Conservation (phyloP, 306 rosid species). For the Aeschynomene evenia region DNA sequence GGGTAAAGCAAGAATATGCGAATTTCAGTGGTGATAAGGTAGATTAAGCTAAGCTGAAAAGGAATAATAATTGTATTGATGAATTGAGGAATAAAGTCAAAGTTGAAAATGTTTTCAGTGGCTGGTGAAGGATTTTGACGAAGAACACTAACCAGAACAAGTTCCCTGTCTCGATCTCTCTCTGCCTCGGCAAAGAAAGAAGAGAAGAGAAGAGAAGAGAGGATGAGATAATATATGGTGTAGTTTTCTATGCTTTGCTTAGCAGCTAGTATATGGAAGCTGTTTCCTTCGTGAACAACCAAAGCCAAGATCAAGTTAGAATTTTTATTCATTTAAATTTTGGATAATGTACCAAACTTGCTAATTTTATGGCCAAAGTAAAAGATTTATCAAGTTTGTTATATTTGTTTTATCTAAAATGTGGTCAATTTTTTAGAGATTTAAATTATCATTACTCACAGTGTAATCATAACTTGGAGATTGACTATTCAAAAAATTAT, state of each 20-base stretch:
- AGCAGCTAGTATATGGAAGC: neutral
- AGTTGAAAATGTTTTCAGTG: neutral
- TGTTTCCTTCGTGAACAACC: neutral
- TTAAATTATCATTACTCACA: too few species aligned
- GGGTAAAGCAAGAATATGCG: slow-evolving; percentile 17
- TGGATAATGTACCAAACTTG: neutral
- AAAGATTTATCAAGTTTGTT: too few species aligned
- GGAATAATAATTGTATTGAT: neutral
- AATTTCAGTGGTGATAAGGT: neutral
- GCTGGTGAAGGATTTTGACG: neutral
- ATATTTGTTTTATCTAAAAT: neutral
- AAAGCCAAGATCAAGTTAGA: neutral
- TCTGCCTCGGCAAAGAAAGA: slow-evolving; percentile 13
- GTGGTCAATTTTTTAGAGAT: too few species aligned
- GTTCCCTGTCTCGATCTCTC: neutral
- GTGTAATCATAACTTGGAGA: too few species aligned
- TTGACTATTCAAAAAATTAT: too few species aligned
- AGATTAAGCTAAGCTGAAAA: neutral
- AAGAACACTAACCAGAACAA: slow-evolving; percentile 19
- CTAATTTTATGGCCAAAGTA: too few species aligned
- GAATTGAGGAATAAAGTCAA: slow-evolving; percentile 3
- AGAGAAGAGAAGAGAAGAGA: slow-evolving; percentile 16
- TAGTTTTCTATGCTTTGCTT: slow-evolving; percentile 15
- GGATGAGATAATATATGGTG: slow-evolving; percentile 14
- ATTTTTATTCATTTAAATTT: neutral